These are phyloP conservation scores for Pseudoturritis turrita DNA, from an alignment of 345 rosid species.

Conservation along the genomic window DNA sequence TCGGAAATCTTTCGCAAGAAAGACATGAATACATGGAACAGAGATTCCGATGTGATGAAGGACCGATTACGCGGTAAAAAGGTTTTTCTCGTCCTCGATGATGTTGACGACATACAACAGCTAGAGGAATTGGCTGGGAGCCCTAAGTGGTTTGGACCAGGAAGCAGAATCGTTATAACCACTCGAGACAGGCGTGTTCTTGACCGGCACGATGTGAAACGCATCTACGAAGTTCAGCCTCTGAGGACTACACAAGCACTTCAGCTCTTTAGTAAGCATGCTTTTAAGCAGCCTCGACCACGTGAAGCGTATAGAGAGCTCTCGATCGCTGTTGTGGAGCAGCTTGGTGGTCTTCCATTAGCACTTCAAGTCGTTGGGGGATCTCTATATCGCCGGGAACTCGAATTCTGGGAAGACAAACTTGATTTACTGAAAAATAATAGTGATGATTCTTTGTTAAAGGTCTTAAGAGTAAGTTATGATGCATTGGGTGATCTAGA, in stretches of 20 bases:
- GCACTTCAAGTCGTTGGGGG: slow-evolving; percentile 36
- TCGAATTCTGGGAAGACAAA: slow-evolving; percentile 24
- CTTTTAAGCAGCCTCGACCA: slow-evolving; percentile 23
- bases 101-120: slow-evolving; percentile 26
- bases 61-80: slow-evolving; percentile 11
- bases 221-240: slow-evolving; percentile 26
- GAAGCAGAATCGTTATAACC: slow-evolving; percentile 33
- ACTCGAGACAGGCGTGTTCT: slow-evolving; percentile 32
- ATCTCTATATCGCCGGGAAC: slow-evolving; percentile 25
- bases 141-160: slow-evolving; percentile 28
- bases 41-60: slow-evolving; percentile 19
- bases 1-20: slow-evolving; percentile 8
- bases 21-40: background rate
- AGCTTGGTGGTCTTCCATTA: slow-evolving; percentile 38
- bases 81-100: slow-evolving; percentile 28
- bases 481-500: slow-evolving; percentile 21
- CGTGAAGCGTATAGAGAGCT: slow-evolving; percentile 21
- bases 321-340: slow-evolving; percentile 14
- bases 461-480: slow-evolving; percentile 26
- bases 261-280: slow-evolving; percentile 32
- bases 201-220: slow-evolving; percentile 9
- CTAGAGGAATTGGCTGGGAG: slow-evolving; percentile 22
- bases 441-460: background rate
- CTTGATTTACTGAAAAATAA: slow-evolving; percentile 12
- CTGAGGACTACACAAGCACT: slow-evolving; percentile 27